phyloP scores from a whole-genome alignment of 2,329 filamentous ascomycete genomes.

The Aureobasidium uvarum region DNA sequence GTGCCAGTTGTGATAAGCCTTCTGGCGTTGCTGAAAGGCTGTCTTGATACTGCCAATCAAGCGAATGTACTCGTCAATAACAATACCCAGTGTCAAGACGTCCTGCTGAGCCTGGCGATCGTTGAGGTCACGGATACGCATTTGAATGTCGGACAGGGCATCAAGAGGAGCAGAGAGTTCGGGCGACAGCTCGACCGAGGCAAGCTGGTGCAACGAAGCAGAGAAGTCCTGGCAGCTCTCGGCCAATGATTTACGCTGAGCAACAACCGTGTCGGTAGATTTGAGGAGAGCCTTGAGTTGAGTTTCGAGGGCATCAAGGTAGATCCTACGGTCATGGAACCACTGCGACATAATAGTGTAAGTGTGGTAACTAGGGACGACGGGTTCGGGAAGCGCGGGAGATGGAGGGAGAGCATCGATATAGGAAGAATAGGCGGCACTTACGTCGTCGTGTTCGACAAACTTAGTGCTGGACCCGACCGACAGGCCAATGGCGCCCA shows the following conservation, averaged over 20 bases:
- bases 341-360: constrained; percentile 55
- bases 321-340: constrained; percentile 96
- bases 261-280: constrained; percentile 88
- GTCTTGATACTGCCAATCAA: constrained; percentile 93
- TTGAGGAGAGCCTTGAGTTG: constrained; percentile 89
- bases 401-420: constrained; percentile 26
- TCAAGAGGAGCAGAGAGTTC: constrained; percentile 85
- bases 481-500: constrained; percentile 77
- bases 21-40: constrained; percentile 88
- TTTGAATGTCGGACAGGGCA: constrained; percentile 85
- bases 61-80: constrained; percentile 97
- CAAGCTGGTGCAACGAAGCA: constrained; percentile 85
- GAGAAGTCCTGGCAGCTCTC: constrained; percentile 94
- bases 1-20: constrained; percentile 94
- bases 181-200: constrained; percentile 87
- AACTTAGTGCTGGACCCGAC: constrained; percentile 79
- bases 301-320: constrained; percentile 88
- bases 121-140: constrained; percentile 92
- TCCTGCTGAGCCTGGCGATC: constrained; percentile 97
- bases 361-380: constrained; percentile 28
- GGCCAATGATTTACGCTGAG: constrained; percentile 86
- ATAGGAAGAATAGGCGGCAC: constrained; percentile 38
- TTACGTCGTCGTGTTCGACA: constrained; percentile 92
- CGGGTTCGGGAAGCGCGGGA: constrained; percentile 4
- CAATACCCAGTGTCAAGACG: constrained; percentile 91